Evolutionary conservation across 345 rosid species (phyloP).

Genomic region (Pistacia vera): DNA sequence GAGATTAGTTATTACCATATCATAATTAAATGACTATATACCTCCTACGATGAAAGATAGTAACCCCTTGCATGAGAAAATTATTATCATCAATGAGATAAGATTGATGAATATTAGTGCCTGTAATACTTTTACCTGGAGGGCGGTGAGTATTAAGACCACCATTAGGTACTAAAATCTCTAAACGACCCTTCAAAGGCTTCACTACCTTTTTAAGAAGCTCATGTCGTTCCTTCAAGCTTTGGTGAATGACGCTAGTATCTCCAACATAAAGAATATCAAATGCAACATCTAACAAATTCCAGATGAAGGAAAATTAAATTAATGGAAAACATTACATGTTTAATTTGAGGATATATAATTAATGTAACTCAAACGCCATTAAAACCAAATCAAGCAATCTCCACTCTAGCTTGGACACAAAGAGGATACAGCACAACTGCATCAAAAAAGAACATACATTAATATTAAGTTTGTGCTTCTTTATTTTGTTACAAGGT

Average conservation of each 20-base stretch:
- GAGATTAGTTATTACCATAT: not conserved
- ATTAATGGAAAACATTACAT: slow-evolving; percentile 1
- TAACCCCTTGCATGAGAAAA: not conserved
- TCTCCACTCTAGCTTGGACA: slow-evolving; percentile 12
- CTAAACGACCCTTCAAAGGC: slow-evolving; percentile 85
- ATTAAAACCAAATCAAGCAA: slow-evolving; percentile 12
- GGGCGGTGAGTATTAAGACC: slow-evolving; percentile 64
- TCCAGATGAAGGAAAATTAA: slow-evolving; percentile 48
- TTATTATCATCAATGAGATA: not conserved
- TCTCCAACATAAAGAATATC: slow-evolving; percentile 94
- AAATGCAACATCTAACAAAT: slow-evolving; percentile 80
- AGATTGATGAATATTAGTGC: not conserved
- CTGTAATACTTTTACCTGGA: slow-evolving; percentile 44
- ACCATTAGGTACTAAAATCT: slow-evolving; percentile 77
- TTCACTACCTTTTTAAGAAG: slow-evolving; percentile 70
- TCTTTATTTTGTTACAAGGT: slow-evolving; percentile 4
- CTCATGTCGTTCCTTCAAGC: slow-evolving; percentile 87
- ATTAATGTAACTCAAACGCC: slow-evolving; percentile 2
- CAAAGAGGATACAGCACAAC: slow-evolving; percentile 91
- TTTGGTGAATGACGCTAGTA: slow-evolving; percentile 94
- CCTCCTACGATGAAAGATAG: not conserved
- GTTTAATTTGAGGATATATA: slow-evolving; percentile 14
- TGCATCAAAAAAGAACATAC: slow-evolving; percentile 47
- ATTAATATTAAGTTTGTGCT: slow-evolving; percentile 15
- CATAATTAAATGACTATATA: not conserved